Evolutionary conservation across 768 basidiomycete genomes (phyloP).

Genomic region (Boletus patriciae): DNA sequence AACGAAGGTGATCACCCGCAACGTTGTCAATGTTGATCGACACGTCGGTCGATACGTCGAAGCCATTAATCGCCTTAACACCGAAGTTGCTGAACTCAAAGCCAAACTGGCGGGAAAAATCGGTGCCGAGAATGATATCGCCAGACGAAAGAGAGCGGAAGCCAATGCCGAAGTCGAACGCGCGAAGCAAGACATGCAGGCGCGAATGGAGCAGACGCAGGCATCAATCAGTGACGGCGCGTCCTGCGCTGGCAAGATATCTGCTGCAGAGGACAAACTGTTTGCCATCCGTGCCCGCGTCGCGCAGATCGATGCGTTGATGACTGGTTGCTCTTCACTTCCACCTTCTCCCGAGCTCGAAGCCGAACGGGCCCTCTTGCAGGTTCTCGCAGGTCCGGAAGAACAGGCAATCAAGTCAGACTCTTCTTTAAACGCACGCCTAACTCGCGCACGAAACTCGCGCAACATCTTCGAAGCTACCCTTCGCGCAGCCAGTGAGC

Average conservation of each 20-base stretch:
- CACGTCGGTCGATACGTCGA: slow-evolving; percentile 96
- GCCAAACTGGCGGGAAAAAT: slow-evolving; percentile 77
- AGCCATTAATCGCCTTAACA: slow-evolving; percentile 86
- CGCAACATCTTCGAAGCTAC: slow-evolving; percentile 83
- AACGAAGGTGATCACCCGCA: slow-evolving; percentile 94
- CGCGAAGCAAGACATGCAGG: slow-evolving; percentile 68
- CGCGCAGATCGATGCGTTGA: slow-evolving; percentile 50
- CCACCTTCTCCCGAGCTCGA: slow-evolving; percentile 57
- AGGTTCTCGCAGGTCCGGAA: slow-evolving; percentile 66
- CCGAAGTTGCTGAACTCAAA: slow-evolving; percentile 83
- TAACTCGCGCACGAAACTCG: slow-evolving; percentile 72
- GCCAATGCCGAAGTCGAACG: slow-evolving; percentile 71
- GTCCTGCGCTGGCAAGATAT: slow-evolving; percentile 65
- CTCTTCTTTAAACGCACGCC: slow-evolving; percentile 55
- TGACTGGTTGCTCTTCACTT: slow-evolving; percentile 33
- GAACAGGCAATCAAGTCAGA: slow-evolving; percentile 62
- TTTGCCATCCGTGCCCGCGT: slow-evolving; percentile 61
- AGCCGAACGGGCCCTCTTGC: slow-evolving; percentile 70
- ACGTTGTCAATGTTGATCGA: slow-evolving; percentile 91
- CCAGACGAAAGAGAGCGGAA: slow-evolving; percentile 68
- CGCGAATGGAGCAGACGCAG: slow-evolving; percentile 70
- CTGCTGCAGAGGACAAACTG: slow-evolving; percentile 70
- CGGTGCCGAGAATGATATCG: slow-evolving; percentile 58
- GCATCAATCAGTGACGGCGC: slow-evolving; percentile 76
- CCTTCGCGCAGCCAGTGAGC: slow-evolving; percentile 77